Percentiles rank a stretch among this genome's conserved stretches.
phyloP scores from a whole-genome alignment of 371 early-diverging fungal species.

The Furculomyces boomerangus region DNA sequence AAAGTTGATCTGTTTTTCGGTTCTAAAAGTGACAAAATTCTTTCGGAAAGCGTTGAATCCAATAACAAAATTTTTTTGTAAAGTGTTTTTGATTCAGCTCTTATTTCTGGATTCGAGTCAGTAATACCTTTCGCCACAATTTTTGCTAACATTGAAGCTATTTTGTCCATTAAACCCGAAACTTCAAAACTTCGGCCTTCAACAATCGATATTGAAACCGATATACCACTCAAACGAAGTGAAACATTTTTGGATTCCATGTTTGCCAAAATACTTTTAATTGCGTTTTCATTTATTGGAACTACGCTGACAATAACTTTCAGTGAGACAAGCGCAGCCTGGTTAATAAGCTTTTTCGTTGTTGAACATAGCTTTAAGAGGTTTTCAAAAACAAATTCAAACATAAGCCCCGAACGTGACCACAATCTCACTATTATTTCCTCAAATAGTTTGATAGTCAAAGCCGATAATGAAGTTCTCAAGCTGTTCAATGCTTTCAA shows the following conservation, averaged over 20 bases:
- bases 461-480: constrained; percentile 19
- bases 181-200: neutral
- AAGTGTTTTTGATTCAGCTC: constrained; percentile 18
- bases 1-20: too few species aligned
- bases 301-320: constrained; percentile 9
- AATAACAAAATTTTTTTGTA: constrained; percentile 15
- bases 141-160: neutral
- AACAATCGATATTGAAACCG: neutral
- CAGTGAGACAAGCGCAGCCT: constrained; percentile 15
- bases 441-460: constrained; percentile 20
- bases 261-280: constrained; percentile 8
- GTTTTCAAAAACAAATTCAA: constrained; percentile 16
- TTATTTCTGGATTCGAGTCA: constrained; percentile 18
- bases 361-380: constrained; percentile 21
- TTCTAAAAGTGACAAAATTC: too few species aligned
- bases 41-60: too few species aligned
- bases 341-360: constrained; percentile 22
- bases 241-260: constrained; percentile 18
- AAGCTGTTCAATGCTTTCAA: constrained; percentile 21
- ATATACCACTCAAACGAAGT: constrained; percentile 6
- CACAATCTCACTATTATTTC: constrained; percentile 17
- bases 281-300: constrained; percentile 15
- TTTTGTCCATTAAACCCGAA: neutral
- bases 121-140: constrained; percentile 3
- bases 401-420: constrained; percentile 6